Evolutionary conservation across 1,139 yeast species (phyloP), one percentile per base, ranked within the genome.

Genomic region (Saccharomyces hybrid): DNA sequence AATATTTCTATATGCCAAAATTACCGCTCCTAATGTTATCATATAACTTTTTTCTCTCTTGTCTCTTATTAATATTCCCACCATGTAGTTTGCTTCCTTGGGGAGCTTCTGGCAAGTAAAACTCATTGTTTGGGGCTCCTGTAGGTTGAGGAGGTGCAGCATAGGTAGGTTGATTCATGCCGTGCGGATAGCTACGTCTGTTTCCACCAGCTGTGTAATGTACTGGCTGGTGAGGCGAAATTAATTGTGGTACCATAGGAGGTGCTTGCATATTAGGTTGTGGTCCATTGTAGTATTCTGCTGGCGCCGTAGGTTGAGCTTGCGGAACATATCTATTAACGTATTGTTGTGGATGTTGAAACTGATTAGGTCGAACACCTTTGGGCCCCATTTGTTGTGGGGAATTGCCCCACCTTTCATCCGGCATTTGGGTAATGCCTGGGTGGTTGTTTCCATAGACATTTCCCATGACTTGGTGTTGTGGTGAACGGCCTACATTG

Each of bases 11-110:
- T n/a, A 69, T 64, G 49, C 72, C 72, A 53, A 69, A 69, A 49
- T 65, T 62, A 49, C 72, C 72, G 52, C 63, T 67, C 52, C 69
- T 63, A 9, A 69, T 66, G 50, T 68, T 63, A 38, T 67, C 59
- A 54, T 67, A 64, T 21, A 69, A 57, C 46, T 62, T 60, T 57
- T 65, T 68, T 42, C 70, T 60, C 47, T 66, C 71, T 52, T 67
- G 64, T 42, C 56, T 58, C 54, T 64, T 67, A 51, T 62, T 61
- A 11, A 58, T 49, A 31, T 59, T 58, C 9, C 63, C 64, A 38
- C 71, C 65, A 56, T 68, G 72, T 24, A 68, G 55, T 56, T 62
- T 68, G 52, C 55, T 61, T 8, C 50, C 50, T 34, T 48, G 59
- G 47, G 34, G 57, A 42, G 47, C 47, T 38, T 38, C 24, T 16